Conservation (phyloP, 1,139 yeast genomes). For the Debaryomyces robertsiae region DNA sequence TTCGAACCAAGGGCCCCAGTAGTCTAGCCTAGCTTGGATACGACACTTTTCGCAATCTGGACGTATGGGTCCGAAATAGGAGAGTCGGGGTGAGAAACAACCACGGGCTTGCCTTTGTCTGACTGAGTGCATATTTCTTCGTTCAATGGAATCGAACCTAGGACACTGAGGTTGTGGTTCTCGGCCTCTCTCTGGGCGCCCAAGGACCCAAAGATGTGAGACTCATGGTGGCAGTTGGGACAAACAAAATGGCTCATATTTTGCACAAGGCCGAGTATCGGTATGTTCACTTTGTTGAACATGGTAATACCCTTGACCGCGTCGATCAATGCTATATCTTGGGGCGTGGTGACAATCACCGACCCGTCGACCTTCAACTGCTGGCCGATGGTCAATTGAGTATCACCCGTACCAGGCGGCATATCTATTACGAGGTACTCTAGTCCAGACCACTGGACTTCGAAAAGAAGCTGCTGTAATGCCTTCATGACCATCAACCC, state of each 20-base stretch:
- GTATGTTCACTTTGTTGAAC: slow-evolving; percentile 76
- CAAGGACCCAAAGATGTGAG: slow-evolving; percentile 73
- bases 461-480: slow-evolving; percentile 75
- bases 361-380: slow-evolving; percentile 79
- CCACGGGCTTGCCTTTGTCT: slow-evolving; percentile 68
- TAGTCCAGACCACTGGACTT: slow-evolving; percentile 75
- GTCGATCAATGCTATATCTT: slow-evolving; percentile 80
- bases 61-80: slow-evolving; percentile 40
- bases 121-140: slow-evolving; percentile 62
- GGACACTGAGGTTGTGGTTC: slow-evolving; percentile 48
- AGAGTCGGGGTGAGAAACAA: slow-evolving; percentile 47
- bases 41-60: slow-evolving; percentile 40
- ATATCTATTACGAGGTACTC: slow-evolving; percentile 77
- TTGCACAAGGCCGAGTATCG: slow-evolving; percentile 75
- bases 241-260: slow-evolving; percentile 81
- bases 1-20: no score
- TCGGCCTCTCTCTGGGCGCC: slow-evolving; percentile 65
- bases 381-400: slow-evolving; percentile 80
- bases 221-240: slow-evolving; percentile 72
- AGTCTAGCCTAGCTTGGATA: slow-evolving; percentile 11
- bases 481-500: slow-evolving; percentile 90
- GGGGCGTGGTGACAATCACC: slow-evolving; percentile 82
- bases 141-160: slow-evolving; percentile 71
- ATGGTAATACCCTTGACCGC: slow-evolving; percentile 80
- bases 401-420: slow-evolving; percentile 95